phyloP scores from a whole-genome alignment of 306 rosid species.

The Cajanus cajan region DNA sequence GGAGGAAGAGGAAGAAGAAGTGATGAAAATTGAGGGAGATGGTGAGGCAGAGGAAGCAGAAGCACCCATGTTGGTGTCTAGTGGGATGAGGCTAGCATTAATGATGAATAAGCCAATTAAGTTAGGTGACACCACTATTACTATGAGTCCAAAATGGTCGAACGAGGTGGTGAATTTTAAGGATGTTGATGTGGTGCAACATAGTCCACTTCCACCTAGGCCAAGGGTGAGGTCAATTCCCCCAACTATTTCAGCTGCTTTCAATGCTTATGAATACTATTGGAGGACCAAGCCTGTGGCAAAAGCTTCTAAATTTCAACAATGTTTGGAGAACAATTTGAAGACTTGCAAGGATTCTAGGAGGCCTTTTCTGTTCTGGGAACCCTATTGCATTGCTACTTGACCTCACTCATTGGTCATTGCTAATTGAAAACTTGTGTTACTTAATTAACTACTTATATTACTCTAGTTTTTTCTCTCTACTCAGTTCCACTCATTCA shows the following conservation, averaged over 20 bases:
- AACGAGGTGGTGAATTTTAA: slow-evolving; percentile 40
- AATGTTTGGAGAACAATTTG: slow-evolving; percentile 24
- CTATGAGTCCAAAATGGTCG: slow-evolving; percentile 43
- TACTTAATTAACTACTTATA: slow-evolving; percentile 16
- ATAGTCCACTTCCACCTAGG: slow-evolving; percentile 45
- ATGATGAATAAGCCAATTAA: slow-evolving; percentile 49
- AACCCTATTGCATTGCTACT: slow-evolving; percentile 79
- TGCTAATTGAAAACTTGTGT: slow-evolving; percentile 22
- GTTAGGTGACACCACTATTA: slow-evolving; percentile 18
- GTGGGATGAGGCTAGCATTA: slow-evolving; percentile 45
- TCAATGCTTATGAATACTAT: slow-evolving; percentile 59
- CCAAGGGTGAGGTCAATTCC: slow-evolving; percentile 36
- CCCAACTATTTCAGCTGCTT: slow-evolving; percentile 31
- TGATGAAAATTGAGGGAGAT: background rate
- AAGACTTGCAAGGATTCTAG: slow-evolving; percentile 64
- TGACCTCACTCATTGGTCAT: slow-evolving; percentile 38
- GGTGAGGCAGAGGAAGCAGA: slow-evolving; percentile 14
- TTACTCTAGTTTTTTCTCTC: slow-evolving; percentile 17
- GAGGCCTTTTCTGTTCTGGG: slow-evolving; percentile 63
- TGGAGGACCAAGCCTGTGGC: slow-evolving; percentile 47
- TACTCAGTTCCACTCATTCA: slow-evolving; percentile 14
- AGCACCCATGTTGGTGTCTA: slow-evolving; percentile 26
- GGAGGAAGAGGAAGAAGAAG: background rate
- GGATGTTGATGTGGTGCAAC: slow-evolving; percentile 27
- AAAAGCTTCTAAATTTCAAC: slow-evolving; percentile 23